A percentile compares a stretch with the other conserved stretches of the same genome.
phyloP scores from a whole-genome alignment of 768 basidiomycete species.

The Baorangia bicolor region DNA sequence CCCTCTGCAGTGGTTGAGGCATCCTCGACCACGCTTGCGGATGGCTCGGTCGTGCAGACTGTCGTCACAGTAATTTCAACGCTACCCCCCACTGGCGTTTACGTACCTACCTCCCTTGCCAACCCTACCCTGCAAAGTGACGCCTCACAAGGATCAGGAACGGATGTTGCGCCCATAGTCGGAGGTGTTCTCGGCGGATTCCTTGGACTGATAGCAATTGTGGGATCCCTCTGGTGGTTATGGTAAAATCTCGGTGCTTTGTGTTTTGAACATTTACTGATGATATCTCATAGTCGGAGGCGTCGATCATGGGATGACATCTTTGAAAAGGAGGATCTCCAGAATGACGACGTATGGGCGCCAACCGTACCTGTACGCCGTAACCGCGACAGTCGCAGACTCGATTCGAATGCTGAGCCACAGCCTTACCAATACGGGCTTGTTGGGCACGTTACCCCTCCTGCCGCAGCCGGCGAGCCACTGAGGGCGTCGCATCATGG shows the following conservation, averaged over 20 bases:
- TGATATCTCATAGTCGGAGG: constrained; percentile 37
- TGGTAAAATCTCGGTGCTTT: constrained; percentile 38
- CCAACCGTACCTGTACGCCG: constrained; percentile 18
- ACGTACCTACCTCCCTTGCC: constrained; percentile 18
- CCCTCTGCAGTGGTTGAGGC: constrained; percentile 33
- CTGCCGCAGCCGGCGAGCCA: constrained; percentile 29
- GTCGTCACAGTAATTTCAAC: constrained; percentile 40
- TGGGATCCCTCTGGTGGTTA: constrained; percentile 47
- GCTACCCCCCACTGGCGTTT: constrained; percentile 31
- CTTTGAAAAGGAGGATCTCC: constrained; percentile 42
- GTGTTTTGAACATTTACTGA: constrained; percentile 10
- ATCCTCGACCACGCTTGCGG: constrained; percentile 37
- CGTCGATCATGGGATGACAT: constrained; percentile 50
- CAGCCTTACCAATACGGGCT: constrained; percentile 65
- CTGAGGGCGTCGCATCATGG: constrained; percentile 35
- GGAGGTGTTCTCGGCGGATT: constrained; percentile 58
- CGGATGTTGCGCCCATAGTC: constrained; percentile 46
- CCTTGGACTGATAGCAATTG: constrained; percentile 47
- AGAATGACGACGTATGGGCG: constrained; percentile 24
- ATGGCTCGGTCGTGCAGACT: constrained; percentile 41
- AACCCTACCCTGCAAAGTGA: constrained; percentile 17
- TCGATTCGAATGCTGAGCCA: constrained; percentile 39
- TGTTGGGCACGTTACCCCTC: constrained; percentile 44
- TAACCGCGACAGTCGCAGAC: constrained; percentile 26
- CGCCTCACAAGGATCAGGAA: constrained; percentile 19